Conservation (phyloP, 768 basidiomycete species). For the Rhodotorula diobovata region DNA sequence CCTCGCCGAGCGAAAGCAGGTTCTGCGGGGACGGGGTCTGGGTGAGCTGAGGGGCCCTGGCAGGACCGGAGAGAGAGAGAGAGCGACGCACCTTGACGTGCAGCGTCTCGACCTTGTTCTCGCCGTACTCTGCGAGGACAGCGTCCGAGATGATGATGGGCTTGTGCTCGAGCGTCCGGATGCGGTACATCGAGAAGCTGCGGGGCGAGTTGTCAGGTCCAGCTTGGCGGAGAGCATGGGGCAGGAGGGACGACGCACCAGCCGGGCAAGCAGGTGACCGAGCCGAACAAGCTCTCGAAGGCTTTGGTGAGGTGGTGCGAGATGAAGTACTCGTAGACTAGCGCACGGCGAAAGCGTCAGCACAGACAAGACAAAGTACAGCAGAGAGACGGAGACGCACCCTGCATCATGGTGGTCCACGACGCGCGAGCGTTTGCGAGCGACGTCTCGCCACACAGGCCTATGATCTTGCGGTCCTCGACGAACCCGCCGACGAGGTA, state of each 20-base stretch:
- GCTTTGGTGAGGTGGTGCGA: constrained; percentile 98
- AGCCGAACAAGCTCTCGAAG: constrained; percentile 92
- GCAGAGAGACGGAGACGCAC: constrained; percentile 64
- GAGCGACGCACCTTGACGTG: constrained; percentile 51
- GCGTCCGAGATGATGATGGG: constrained; percentile 75
- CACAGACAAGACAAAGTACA: constrained; percentile 49
- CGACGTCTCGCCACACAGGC: constrained; percentile 91
- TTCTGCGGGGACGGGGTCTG: constrained; percentile 64
- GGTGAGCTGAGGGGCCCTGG: neutral
- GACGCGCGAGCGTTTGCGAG: constrained; percentile 92
- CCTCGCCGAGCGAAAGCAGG: constrained; percentile 91
- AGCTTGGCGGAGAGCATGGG: constrained; percentile 79
- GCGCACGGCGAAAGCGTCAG: constrained; percentile 59
- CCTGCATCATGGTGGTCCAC: constrained; percentile 74
- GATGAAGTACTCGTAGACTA: constrained; percentile 95
- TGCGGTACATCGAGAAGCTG: constrained; percentile 90
- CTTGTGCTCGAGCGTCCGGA: constrained; percentile 90
- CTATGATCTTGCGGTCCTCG: constrained; percentile 52
- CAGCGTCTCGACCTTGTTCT: constrained; percentile 90
- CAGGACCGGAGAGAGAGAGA: no score
- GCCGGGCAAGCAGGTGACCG: constrained; percentile 96
- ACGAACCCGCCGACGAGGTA: constrained; percentile 75
- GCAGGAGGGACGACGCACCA: constrained; percentile 90
- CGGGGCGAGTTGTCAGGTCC: constrained; percentile 60
- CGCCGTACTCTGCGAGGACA: constrained; percentile 83